phyloP scores from a whole-genome alignment of 306 rosid species.

The Bauhinia variegata region DNA sequence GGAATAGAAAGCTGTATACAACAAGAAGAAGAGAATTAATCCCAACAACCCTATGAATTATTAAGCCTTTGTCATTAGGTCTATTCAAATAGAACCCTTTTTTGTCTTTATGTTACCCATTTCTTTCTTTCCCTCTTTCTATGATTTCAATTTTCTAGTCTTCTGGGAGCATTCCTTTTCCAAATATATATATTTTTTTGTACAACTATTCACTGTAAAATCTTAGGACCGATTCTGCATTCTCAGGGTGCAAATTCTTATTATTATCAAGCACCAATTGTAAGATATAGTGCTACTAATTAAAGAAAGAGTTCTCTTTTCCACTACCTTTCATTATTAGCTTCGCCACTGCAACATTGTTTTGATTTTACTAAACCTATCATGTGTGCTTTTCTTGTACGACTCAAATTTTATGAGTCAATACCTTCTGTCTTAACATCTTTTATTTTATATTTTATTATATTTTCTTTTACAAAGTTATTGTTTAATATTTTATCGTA shows the following conservation, averaged over 20 bases:
- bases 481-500: no score
- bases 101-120: constrained; percentile 33
- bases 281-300: constrained; percentile 76
- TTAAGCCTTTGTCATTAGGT: constrained; percentile 50
- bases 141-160: constrained; percentile 54
- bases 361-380: no score
- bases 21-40: constrained; percentile 53
- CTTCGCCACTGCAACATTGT: no score
- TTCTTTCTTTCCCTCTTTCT: constrained; percentile 20
- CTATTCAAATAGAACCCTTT: constrained; percentile 47
- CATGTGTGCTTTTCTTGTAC: no score
- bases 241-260: constrained; percentile 65
- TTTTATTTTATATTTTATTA: no score
- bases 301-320: constrained; percentile 42
- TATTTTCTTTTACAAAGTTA: no score
- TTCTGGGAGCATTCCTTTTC: constrained; percentile 44
- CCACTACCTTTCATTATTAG: constrained; percentile 24
- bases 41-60: constrained; percentile 48
- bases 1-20: constrained; percentile 58
- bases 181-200: constrained; percentile 33
- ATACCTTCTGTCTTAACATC: no score
- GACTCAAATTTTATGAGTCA: no score
- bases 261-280: constrained; percentile 55
- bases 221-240: constrained; percentile 60
- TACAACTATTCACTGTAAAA: constrained; percentile 67